Conservation (phyloP, 2,329 filamentous ascomycete species). For the Fusarium marasasianum region DNA sequence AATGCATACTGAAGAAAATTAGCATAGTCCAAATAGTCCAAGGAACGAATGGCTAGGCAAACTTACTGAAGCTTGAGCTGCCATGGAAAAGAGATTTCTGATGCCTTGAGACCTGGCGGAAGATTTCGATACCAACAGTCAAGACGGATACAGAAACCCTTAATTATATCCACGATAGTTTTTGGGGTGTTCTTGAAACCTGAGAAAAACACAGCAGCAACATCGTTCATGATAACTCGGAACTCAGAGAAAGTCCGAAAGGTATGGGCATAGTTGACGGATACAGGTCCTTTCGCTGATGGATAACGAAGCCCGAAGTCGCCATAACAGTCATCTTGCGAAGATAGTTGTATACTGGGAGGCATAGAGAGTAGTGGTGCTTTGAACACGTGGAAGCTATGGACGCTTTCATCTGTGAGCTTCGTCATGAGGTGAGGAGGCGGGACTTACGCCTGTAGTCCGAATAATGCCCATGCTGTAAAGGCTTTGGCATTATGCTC, state of each 20-base stretch:
- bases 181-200: accelerated
- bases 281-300: neutral
- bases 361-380: neutral
- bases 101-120: neutral
- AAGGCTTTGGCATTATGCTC: neutral
- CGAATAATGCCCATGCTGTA: neutral
- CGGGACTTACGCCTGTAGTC: neutral
- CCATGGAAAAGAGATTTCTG: neutral
- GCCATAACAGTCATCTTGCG: neutral
- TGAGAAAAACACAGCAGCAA: neutral
- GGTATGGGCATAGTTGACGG: neutral
- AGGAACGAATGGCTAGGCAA: too few species aligned
- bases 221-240: neutral
- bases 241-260: neutral
- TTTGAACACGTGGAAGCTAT: neutral
- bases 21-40: too few species aligned
- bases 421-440: accelerated
- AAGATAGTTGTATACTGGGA: neutral
- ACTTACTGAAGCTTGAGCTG: constrained; percentile 1
- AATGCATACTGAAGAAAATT: neutral
- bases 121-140: neutral
- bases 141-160: neutral
- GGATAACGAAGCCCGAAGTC: neutral
- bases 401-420: neutral
- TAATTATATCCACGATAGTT: accelerated